These are phyloP conservation scores for Moesziomyces sp. DNA, from an alignment of 1,284 basidiomycete genomes.

Conservation along the genomic window DNA sequence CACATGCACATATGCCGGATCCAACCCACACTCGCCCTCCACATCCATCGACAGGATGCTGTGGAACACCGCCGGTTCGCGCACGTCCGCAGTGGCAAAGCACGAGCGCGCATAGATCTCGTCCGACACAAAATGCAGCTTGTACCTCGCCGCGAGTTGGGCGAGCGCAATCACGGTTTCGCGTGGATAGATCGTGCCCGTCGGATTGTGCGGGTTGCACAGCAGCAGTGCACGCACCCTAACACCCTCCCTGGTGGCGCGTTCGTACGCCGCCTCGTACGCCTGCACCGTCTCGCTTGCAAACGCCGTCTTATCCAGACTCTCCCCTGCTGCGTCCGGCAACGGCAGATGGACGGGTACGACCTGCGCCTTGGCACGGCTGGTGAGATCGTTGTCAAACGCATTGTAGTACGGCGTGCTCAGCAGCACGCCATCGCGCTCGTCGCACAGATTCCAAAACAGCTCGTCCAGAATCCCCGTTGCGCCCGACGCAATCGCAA, in stretches of 20 bases:
- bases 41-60: slow-evolving; percentile 54
- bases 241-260: slow-evolving; percentile 31
- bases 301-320: slow-evolving; percentile 12
- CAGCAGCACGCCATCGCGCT: slow-evolving; percentile 54
- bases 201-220: slow-evolving; percentile 61
- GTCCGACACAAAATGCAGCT: slow-evolving; percentile 57
- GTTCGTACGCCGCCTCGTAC: slow-evolving; percentile 40
- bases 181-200: slow-evolving; percentile 53
- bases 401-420: slow-evolving; percentile 55
- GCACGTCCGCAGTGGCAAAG: slow-evolving; percentile 26
- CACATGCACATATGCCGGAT: slow-evolving; percentile 46
- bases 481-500: slow-evolving; percentile 52
- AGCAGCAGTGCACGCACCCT: slow-evolving; percentile 36
- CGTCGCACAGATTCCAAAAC: slow-evolving; percentile 50
- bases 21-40: slow-evolving; percentile 25
- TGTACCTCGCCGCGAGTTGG: slow-evolving; percentile 47
- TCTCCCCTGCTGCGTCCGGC: slow-evolving; percentile 5
- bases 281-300: slow-evolving; percentile 23
- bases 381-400: slow-evolving; percentile 52
- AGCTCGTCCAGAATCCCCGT: slow-evolving; percentile 52
- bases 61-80: slow-evolving; percentile 34
- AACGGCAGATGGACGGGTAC: slow-evolving; percentile 28
- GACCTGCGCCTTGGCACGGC: slow-evolving; percentile 32
- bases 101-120: slow-evolving; percentile 60
- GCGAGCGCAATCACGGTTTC: slow-evolving; percentile 46